Evolutionary conservation across 31 red algal genomes (phyloP).

Genomic region (Pterothamnion heteromorphum): DNA sequence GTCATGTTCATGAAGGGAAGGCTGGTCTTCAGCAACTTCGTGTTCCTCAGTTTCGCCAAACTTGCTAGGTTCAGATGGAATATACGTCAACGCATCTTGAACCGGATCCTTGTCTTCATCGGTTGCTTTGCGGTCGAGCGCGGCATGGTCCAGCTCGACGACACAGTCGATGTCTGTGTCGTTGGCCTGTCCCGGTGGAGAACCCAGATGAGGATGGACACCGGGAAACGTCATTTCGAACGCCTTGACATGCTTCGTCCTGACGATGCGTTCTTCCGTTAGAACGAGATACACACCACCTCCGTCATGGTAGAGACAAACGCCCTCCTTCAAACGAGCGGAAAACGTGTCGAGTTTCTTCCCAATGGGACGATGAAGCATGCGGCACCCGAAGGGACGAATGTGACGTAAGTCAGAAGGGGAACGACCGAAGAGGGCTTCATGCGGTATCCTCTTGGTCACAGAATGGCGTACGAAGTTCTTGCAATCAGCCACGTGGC

Average conservation of each 20-base stretch:
- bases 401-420: not conserved
- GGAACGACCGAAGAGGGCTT: not conserved
- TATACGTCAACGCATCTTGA: no score
- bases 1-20: no score
- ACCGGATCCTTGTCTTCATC: no score
- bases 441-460: not conserved
- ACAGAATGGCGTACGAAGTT: not conserved
- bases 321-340: not conserved
- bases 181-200: no score
- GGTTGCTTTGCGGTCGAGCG: no score
- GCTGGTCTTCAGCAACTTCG: no score
- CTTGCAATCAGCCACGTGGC: not conserved
- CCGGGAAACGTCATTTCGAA: conserved; percentile 32
- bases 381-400: conserved; percentile 21
- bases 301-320: not conserved
- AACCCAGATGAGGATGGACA: no score
- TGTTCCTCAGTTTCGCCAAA: no score
- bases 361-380: not conserved
- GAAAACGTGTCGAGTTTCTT: not conserved
- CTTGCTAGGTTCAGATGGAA: no score
- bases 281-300: conserved; percentile 38
- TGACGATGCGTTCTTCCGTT: not conserved
- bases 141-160: no score
- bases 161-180: no score
- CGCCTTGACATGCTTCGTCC: conserved; percentile 26